phyloP scores from a whole-genome alignment of 768 basidiomycete species.

The Lentinus tigrinus region DNA sequence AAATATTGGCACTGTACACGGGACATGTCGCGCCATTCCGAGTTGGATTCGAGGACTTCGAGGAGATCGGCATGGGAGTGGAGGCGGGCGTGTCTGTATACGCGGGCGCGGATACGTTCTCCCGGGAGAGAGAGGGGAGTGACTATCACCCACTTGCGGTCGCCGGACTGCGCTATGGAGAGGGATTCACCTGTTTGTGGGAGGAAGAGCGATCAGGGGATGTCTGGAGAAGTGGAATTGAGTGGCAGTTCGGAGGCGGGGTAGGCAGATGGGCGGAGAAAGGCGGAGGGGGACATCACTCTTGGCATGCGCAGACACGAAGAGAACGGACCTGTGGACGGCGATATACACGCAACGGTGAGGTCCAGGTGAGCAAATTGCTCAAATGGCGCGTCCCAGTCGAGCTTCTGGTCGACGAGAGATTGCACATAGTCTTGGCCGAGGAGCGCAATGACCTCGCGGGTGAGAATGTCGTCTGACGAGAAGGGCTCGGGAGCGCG shows the following conservation, averaged over 20 bases:
- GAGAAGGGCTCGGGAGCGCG: constrained; percentile 64
- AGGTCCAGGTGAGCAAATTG: constrained; percentile 60
- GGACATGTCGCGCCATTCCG: constrained; percentile 60
- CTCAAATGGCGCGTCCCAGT: constrained; percentile 60
- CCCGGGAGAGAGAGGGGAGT: constrained; percentile 84
- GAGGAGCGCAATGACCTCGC: constrained; percentile 67
- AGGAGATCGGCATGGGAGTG: constrained; percentile 79
- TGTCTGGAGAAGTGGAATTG: background rate
- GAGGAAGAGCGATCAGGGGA: background rate
- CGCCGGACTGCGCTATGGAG: constrained; percentile 46
- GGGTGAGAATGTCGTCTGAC: constrained; percentile 70
- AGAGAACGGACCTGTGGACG: constrained; percentile 49
- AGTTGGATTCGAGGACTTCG: constrained; percentile 61
- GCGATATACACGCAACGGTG: constrained; percentile 54
- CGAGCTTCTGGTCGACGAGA: constrained; percentile 45
- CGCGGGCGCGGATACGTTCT: constrained; percentile 70
- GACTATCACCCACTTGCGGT: constrained; percentile 75
- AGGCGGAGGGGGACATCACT: too few species aligned
- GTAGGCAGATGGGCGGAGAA: background rate
- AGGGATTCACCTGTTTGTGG: constrained; percentile 60
- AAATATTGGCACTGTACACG: constrained; percentile 84
- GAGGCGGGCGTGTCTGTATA: constrained; percentile 69
- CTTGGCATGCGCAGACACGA: background rate
- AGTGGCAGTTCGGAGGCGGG: background rate
- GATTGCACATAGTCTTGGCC: constrained; percentile 56